Evolutionary conservation across 2,329 filamentous ascomycete genomes (phyloP).

Genomic region (Hypoxylon sp.): DNA sequence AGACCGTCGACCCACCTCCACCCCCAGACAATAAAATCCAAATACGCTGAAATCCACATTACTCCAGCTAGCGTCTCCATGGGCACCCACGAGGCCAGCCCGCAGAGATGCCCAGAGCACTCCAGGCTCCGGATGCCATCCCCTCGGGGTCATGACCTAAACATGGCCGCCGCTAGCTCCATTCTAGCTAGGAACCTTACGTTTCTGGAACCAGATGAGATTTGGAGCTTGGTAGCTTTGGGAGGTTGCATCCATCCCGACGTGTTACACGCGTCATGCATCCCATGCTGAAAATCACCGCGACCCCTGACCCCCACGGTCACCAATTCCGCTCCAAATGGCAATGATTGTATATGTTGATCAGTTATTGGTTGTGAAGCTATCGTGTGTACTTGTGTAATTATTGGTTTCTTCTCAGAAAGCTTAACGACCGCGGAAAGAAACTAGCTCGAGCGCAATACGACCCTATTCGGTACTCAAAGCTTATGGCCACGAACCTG

Average conservation of each 20-base stretch:
- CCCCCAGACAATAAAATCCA: constrained; percentile 34
- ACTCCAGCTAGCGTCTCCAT: constrained; percentile 35
- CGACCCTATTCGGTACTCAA: background rate
- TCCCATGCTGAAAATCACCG: constrained; percentile 15
- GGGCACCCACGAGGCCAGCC: constrained; percentile 36
- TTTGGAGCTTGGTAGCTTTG: constrained; percentile 5
- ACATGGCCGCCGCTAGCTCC: constrained; percentile 23
- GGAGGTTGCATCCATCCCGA: constrained; percentile 35
- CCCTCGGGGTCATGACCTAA: constrained; percentile 36
- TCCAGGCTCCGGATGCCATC: constrained; percentile 34
- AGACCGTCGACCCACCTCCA: constrained; percentile 38
- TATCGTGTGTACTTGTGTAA: constrained; percentile 20
- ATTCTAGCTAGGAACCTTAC: constrained; percentile 21
- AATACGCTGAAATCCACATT: constrained; percentile 19
- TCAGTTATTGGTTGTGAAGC: constrained; percentile 22
- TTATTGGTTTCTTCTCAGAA: background rate
- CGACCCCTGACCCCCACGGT: constrained; percentile 30
- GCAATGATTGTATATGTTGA: constrained; percentile 18
- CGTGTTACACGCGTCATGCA: constrained; percentile 34
- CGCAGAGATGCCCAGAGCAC: constrained; percentile 43
- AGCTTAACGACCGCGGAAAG: background rate
- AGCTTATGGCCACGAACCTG: constrained; percentile 1
- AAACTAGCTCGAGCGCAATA: background rate
- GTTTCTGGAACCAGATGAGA: constrained; percentile 28
- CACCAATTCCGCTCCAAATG: constrained; percentile 7